phyloP scores from a whole-genome alignment of 768 basidiomycete genomes.

The Lactarius vividus region DNA sequence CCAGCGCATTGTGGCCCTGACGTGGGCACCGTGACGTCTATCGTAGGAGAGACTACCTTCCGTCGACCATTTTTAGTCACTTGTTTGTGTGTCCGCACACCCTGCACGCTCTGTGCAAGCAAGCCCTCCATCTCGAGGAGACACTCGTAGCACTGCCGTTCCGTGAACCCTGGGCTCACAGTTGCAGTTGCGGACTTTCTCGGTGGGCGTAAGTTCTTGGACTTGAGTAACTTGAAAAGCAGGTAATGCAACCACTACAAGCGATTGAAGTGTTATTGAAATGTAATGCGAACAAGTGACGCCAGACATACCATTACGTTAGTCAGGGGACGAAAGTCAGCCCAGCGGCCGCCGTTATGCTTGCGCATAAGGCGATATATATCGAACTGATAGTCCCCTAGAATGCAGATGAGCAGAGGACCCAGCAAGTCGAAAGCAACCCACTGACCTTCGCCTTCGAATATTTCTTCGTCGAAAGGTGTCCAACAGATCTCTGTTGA shows the following conservation, averaged over 20 bases:
- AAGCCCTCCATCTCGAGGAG: slow-evolving; percentile 63
- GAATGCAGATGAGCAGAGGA: slow-evolving; percentile 6
- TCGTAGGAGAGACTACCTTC: slow-evolving; percentile 33
- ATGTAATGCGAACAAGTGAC: neutral
- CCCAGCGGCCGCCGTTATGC: slow-evolving; percentile 64
- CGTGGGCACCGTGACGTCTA: slow-evolving; percentile 29
- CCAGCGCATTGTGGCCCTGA: slow-evolving; percentile 42
- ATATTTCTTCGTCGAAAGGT: slow-evolving; percentile 82
- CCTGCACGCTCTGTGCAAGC: slow-evolving; percentile 47
- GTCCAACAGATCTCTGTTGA: slow-evolving; percentile 62
- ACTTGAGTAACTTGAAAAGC: slow-evolving; percentile 62
- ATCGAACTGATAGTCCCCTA: slow-evolving; percentile 93
- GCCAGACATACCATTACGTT: slow-evolving; percentile 76
- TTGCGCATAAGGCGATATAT: slow-evolving; percentile 86
- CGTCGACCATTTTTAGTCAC: slow-evolving; percentile 39
- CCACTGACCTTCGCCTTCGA: slow-evolving; percentile 79
- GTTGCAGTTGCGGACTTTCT: slow-evolving; percentile 33
- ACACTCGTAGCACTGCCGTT: slow-evolving; percentile 67
- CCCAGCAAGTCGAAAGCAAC: neutral
- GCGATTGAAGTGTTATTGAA: neutral
- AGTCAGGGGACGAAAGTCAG: slow-evolving; percentile 72
- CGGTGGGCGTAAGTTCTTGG: slow-evolving; percentile 57
- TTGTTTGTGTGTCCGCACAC: slow-evolving; percentile 35
- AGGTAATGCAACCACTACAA: slow-evolving; percentile 91
- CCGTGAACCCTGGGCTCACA: slow-evolving; percentile 45